Percentiles rank a stretch among this genome's conserved stretches.
These are phyloP conservation scores for Candida insectalens DNA, from an alignment of 805 yeast species.

Conservation along the genomic window DNA sequence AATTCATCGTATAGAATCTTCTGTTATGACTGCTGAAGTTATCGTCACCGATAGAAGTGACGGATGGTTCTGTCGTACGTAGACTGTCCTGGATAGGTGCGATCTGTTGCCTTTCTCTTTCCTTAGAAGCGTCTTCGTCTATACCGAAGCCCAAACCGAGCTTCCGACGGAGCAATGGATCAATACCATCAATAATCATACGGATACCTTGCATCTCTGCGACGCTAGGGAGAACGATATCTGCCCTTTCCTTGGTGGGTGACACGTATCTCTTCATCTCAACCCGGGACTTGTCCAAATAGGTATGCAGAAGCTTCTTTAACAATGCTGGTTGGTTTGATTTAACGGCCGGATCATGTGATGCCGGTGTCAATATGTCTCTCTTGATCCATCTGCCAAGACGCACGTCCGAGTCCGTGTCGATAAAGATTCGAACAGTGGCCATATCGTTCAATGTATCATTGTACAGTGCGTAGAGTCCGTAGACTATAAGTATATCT, in stretches of 20 bases:
- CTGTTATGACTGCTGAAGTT: conserved; percentile 18
- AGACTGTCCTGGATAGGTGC: not conserved
- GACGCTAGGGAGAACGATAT: conserved; percentile 90
- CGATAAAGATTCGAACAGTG: conserved; percentile 62
- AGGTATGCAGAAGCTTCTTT: conserved; percentile 32
- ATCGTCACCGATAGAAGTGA: conserved; percentile 18
- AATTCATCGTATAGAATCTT: conserved; percentile 20
- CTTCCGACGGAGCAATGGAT: conserved; percentile 23
- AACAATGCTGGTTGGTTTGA: conserved; percentile 8
- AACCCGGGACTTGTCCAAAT: conserved; percentile 47
- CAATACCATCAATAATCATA: conserved; percentile 57
- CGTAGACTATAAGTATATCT: conserved; percentile 49
- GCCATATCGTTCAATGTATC: conserved; percentile 43
- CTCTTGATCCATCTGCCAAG: conserved; percentile 66
- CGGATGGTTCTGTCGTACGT: conserved; percentile 11
- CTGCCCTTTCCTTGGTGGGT: conserved; percentile 67
- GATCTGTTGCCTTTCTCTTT: not conserved
- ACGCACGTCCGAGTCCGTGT: conserved; percentile 78
- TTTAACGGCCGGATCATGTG: conserved; percentile 3
- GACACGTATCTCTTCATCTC: conserved; percentile 60
- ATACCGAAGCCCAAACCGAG: conserved; percentile 3
- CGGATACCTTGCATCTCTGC: conserved; percentile 90
- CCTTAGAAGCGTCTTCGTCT: conserved; percentile 1
- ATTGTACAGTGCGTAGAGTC: conserved; percentile 73
- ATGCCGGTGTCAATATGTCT: conserved; percentile 13